Percentiles rank a stretch among this genome's conserved stretches.
Conservation (phyloP, 192 early-diverging fungal species). For the Coemansia sp. region DNA sequence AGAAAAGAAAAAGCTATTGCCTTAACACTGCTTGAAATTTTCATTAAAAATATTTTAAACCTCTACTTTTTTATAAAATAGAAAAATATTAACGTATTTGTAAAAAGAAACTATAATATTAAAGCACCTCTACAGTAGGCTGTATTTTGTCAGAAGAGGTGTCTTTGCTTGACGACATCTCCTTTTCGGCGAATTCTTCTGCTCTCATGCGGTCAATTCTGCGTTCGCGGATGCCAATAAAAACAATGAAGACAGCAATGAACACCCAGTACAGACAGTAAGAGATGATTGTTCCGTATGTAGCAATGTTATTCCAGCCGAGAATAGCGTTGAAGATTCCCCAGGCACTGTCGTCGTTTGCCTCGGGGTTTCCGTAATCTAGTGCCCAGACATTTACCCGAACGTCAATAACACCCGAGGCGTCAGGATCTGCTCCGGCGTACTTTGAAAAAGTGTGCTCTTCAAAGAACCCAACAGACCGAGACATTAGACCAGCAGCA, state of each 20-base stretch:
- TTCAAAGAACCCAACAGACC: conserved; percentile 65
- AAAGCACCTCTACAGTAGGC: not conserved
- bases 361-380: conserved; percentile 63
- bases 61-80: no score
- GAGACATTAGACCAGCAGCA: conserved; percentile 76
- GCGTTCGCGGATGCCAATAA: conserved; percentile 23
- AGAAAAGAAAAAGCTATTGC: no score
- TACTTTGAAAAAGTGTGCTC: conserved; percentile 63
- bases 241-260: conserved; percentile 53
- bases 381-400: conserved; percentile 60
- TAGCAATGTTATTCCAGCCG: conserved; percentile 77
- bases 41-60: no score
- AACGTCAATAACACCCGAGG: conserved; percentile 55
- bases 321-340: conserved; percentile 71
- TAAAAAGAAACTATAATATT: not conserved
- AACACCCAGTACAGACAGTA: conserved; percentile 82
- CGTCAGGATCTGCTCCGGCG: conserved; percentile 66
- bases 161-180: conserved; percentile 4
- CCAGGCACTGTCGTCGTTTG: conserved; percentile 56
- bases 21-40: no score
- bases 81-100: not conserved
- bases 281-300: conserved; percentile 65
- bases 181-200: not conserved
- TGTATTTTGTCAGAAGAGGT: conserved; percentile 13
- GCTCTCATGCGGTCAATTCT: conserved; percentile 11